Conservation (phyloP, 805 yeast species). For the Candida arabinofermentans region DNA sequence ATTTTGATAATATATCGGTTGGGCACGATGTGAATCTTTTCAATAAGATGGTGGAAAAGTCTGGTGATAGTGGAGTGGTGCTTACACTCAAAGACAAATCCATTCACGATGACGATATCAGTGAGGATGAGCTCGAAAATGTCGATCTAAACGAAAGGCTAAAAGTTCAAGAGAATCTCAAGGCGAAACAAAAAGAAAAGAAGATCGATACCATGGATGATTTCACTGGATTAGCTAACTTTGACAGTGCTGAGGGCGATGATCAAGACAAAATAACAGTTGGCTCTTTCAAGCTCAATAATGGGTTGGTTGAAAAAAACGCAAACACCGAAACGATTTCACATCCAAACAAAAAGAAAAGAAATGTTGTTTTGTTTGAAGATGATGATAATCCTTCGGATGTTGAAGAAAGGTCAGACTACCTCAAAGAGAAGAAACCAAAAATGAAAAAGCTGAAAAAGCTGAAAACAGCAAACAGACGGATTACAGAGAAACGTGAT, state of each 20-base stretch:
- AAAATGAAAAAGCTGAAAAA: slow-evolving; percentile 19
- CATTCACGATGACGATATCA: slow-evolving; percentile 34
- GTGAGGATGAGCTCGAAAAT: slow-evolving; percentile 39
- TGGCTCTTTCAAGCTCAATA: slow-evolving; percentile 25
- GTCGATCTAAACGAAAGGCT: slow-evolving; percentile 14
- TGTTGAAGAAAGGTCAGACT: slow-evolving; percentile 5
- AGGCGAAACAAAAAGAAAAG: slow-evolving; percentile 12
- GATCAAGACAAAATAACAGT: slow-evolving; percentile 20
- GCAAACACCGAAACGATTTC: neutral
- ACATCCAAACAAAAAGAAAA: slow-evolving; percentile 1
- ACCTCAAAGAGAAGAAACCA: slow-evolving; percentile 11
- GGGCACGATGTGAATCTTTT: slow-evolving; percentile 45
- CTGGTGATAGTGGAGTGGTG: slow-evolving; percentile 36
- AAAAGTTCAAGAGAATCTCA: slow-evolving; percentile 18
- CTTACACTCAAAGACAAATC: slow-evolving; percentile 56
- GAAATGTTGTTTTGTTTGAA: slow-evolving; percentile 15
- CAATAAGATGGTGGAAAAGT: slow-evolving; percentile 29
- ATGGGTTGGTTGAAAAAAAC: slow-evolving; percentile 7
- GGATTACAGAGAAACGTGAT: slow-evolving; percentile 16
- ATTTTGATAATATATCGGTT: slow-evolving; percentile 36
- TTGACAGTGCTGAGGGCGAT: slow-evolving; percentile 26
- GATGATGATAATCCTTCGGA: slow-evolving; percentile 13
- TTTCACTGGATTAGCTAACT: neutral
- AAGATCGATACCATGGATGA: slow-evolving; percentile 29
- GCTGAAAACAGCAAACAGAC: slow-evolving; percentile 8